Conservation (phyloP, 345 rosid genomes). For the Lepidium aucheri region DNA sequence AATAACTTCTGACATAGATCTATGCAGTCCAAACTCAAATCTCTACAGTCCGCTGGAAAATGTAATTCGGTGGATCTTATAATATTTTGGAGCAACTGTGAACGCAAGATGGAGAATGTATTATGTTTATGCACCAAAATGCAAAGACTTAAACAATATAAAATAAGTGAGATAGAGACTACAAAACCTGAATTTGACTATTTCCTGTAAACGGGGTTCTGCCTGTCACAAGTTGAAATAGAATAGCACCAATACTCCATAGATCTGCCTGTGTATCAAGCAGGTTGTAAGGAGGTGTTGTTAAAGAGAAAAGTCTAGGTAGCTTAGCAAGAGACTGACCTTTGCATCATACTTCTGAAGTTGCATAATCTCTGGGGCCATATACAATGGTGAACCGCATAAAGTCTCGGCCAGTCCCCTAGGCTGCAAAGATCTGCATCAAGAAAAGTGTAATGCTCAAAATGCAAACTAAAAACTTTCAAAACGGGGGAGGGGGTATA, state of each 20-base stretch:
- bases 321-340: constrained; percentile 37
- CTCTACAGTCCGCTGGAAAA: constrained; percentile 55
- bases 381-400: constrained; percentile 98
- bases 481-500: neutral
- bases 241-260: constrained; percentile 98
- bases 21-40: constrained; percentile 61
- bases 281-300: constrained; percentile 29
- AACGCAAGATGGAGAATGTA: constrained; percentile 13
- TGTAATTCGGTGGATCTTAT: constrained; percentile 68
- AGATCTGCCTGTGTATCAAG: constrained; percentile 91
- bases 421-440: constrained; percentile 79
- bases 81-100: constrained; percentile 92
- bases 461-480: neutral
- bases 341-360: constrained; percentile 96
- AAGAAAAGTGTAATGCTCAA: constrained; percentile 8
- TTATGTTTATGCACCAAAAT: constrained; percentile 1
- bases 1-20: constrained; percentile 87
- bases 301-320: neutral
- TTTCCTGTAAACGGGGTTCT: constrained; percentile 91
- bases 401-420: constrained; percentile 94
- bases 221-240: constrained; percentile 91
- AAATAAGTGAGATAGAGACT: constrained; percentile 2
- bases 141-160: neutral
- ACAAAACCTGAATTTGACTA: constrained; percentile 73
- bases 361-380: constrained; percentile 99